Evolutionary conservation across 2,329 filamentous ascomycete genomes (phyloP).

Genomic region (Hirsutella minnesotensis): DNA sequence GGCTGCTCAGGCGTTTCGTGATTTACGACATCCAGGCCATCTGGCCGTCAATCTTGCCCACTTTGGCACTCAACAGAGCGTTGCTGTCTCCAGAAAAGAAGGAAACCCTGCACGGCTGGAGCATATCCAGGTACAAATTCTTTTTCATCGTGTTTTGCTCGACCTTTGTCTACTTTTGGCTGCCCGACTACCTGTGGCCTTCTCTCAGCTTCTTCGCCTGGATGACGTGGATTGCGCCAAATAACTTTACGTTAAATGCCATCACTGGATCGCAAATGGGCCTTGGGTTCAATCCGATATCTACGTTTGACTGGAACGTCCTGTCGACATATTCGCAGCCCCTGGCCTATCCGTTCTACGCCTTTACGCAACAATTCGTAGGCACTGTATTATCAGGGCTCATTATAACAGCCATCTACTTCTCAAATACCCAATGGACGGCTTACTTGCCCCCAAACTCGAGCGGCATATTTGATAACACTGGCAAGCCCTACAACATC

Average conservation of each 20-base stretch:
- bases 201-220: constrained; percentile 33
- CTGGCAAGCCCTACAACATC: constrained; percentile 27
- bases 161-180: constrained; percentile 32
- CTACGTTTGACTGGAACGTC: constrained; percentile 39
- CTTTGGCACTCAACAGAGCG: constrained; percentile 20
- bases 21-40: constrained; percentile 22
- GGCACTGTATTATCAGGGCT: constrained; percentile 21
- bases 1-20: constrained; percentile 20
- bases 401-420: constrained; percentile 31
- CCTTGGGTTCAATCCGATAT: constrained; percentile 31
- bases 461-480: constrained; percentile 31
- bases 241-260: constrained; percentile 27
- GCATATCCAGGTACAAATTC: constrained; percentile 29
- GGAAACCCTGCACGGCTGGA: constrained; percentile 29
- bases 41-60: constrained; percentile 21
- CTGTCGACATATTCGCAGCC: constrained; percentile 11
- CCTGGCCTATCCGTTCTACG: constrained; percentile 26
- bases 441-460: constrained; percentile 37
- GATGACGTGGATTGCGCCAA: constrained; percentile 38
- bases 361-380: constrained; percentile 22
- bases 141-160: constrained; percentile 26
- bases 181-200: constrained; percentile 32
- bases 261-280: constrained; percentile 29
- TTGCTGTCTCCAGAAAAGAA: constrained; percentile 18
- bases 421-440: constrained; percentile 29